Conservation (phyloP, 129 eudicot genomes). For the Apium graveolens region DNA sequence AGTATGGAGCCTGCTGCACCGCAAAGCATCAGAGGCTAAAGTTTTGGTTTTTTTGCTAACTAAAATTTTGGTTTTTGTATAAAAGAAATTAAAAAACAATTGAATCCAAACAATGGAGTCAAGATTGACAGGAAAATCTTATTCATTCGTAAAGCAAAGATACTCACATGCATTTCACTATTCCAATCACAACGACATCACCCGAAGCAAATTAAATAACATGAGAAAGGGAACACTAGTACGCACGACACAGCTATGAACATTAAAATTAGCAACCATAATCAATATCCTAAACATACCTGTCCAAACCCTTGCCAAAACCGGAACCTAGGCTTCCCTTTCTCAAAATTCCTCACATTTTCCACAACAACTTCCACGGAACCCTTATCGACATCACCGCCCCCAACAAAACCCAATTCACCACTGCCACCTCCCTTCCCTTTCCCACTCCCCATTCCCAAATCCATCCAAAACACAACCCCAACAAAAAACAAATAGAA, state of each 20-base stretch:
- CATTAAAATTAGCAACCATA: neutral
- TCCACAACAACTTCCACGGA: conserved; percentile 33
- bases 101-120: neutral
- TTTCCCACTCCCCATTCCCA: conserved; percentile 25
- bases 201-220: neutral
- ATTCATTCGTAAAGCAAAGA: neutral
- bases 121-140: neutral
- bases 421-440: neutral
- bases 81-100: neutral
- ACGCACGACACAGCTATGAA: neutral
- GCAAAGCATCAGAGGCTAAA: neutral
- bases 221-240: neutral
- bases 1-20: neutral
- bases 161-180: neutral
- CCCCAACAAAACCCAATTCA: conserved; percentile 20
- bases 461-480: conserved; percentile 95
- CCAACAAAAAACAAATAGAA: conserved; percentile 87
- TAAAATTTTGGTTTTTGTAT: neutral
- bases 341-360: conserved; percentile 14
- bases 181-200: neutral
- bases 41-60: neutral
- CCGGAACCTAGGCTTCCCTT: conserved; percentile 17
- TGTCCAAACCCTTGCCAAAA: conserved; percentile 24
- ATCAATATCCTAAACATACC: conserved; percentile 38
- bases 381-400: conserved; percentile 17